Evolutionary conservation across 2,329 filamentous ascomycete genomes (phyloP).

Genomic region (Nannizzia gypsea): DNA sequence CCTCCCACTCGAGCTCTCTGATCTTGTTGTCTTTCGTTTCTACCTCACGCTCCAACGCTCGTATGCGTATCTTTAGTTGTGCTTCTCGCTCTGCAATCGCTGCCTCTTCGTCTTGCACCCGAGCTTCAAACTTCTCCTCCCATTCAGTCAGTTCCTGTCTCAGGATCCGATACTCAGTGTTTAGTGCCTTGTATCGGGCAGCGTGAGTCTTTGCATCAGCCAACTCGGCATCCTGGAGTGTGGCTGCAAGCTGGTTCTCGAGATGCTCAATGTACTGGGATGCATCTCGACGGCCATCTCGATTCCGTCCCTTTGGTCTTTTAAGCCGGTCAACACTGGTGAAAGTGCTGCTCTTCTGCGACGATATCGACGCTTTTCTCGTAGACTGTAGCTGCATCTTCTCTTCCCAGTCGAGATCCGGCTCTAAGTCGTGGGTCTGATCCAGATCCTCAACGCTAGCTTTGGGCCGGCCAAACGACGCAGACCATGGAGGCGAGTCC

Average conservation of each 20-base stretch:
- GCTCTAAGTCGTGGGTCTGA: slow-evolving; percentile 4
- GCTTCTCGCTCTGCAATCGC: slow-evolving; percentile 21
- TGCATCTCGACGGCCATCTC: slow-evolving; percentile 26
- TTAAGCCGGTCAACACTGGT: slow-evolving; percentile 3
- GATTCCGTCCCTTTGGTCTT: not conserved
- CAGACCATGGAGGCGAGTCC: slow-evolving; percentile 6
- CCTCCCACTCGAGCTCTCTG: slow-evolving; percentile 23
- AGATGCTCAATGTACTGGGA: slow-evolving; percentile 40
- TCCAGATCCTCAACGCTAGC: slow-evolving; percentile 1
- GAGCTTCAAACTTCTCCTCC: slow-evolving; percentile 25
- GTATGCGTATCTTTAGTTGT: slow-evolving; percentile 22
- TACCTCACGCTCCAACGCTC: slow-evolving; percentile 22
- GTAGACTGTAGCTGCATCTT: not conserved
- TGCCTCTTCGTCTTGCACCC: slow-evolving; percentile 23
- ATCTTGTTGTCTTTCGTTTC: slow-evolving; percentile 22
- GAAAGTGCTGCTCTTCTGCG: slow-evolving; percentile 11
- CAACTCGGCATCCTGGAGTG: slow-evolving; percentile 29
- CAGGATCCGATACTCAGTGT: slow-evolving; percentile 23
- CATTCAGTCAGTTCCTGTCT: slow-evolving; percentile 23
- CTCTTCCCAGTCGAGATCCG: not conserved
- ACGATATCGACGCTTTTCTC: slow-evolving; percentile 6
- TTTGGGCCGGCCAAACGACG: not conserved
- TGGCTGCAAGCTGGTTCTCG: slow-evolving; percentile 34
- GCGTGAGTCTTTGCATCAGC: slow-evolving; percentile 31
- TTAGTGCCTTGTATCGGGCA: slow-evolving; percentile 27